phyloP scores from a whole-genome alignment of 352 stramenopile genomes.

The Pythium guiyangense region DNA sequence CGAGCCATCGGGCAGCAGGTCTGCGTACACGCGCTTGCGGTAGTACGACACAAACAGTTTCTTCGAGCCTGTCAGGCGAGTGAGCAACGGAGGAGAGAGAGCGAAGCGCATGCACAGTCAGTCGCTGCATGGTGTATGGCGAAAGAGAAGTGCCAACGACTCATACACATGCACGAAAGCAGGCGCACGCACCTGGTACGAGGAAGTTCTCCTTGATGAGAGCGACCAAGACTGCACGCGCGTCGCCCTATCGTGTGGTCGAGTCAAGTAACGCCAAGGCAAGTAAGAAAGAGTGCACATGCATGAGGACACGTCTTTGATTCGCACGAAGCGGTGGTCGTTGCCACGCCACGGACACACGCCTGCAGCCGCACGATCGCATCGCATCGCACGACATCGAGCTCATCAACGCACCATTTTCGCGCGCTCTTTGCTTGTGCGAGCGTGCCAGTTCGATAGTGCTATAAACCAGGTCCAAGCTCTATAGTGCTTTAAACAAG shows the following conservation, averaged over 20 bases:
- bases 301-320: background rate
- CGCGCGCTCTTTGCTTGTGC: background rate
- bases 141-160: background rate
- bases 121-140: background rate
- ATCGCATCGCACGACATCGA: background rate
- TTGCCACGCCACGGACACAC: background rate
- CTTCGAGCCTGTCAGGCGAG: conserved; percentile 31
- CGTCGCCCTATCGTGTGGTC: conserved; percentile 36
- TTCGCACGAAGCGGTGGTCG: too few species aligned
- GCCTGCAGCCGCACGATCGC: background rate
- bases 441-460: too few species aligned
- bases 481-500: too few species aligned
- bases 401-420: background rate
- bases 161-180: too few species aligned
- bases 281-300: background rate
- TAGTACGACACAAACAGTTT: conserved; percentile 84
- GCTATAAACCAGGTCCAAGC: too few species aligned
- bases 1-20: conserved; percentile 65
- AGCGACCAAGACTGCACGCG: conserved; percentile 51
- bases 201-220: conserved; percentile 75
- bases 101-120: background rate
- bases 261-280: background rate
- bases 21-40: conserved; percentile 70
- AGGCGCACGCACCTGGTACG: conserved; percentile 24
- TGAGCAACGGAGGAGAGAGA: background rate